Evolutionary conservation across 176 grass and related monocot genomes (phyloP), one percentile per base, ranked within the genome.

Genomic region (Coix lacrymajobi): DNA sequence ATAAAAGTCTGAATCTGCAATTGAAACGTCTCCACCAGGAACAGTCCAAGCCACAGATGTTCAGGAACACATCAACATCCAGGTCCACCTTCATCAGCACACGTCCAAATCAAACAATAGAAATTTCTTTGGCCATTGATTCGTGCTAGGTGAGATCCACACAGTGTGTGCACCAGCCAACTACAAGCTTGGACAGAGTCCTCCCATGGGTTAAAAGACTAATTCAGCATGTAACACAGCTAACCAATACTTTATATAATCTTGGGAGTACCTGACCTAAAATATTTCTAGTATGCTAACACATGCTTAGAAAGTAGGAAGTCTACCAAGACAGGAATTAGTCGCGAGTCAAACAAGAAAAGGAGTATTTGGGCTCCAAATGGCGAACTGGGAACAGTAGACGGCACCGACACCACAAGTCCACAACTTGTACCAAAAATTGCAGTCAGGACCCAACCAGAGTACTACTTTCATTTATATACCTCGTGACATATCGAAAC

Each of bases 1-100:
- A 67, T 69, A 85, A 63, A 89, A 56, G 78, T 81, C 83, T 1
- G 63, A 71, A 34, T 70, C 9, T 34, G 63, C 49, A 69, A 85
- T 51, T 51, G 13, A 75, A 79, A 75, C 20, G n/a, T 74, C 25
- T 79, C 73, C 33, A 62, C 60, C 29, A 41, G 54, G 43, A 44
- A 44, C 43, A 44, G 43, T 44, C 43, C 43, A 44, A 11, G 28
- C 66, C 74, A 83, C 66, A 73, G 19, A 72, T 26, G 58, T 54
- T 54, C 80, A 79, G 66, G 30, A 69, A 70, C 11, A 62, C 48
- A 67, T 64, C 58, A 64, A 64, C 25, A 11, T 78, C 76, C 16
- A 72, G 83, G 72, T 81, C 43, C 67, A 51, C 32, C 39, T 22
- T 63, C 56, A 45, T 54, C 44, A 31, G 56, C 56, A 86, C 69